phyloP scores from a whole-genome alignment of 129 eudicot genomes.

The Mikania micrantha region DNA sequence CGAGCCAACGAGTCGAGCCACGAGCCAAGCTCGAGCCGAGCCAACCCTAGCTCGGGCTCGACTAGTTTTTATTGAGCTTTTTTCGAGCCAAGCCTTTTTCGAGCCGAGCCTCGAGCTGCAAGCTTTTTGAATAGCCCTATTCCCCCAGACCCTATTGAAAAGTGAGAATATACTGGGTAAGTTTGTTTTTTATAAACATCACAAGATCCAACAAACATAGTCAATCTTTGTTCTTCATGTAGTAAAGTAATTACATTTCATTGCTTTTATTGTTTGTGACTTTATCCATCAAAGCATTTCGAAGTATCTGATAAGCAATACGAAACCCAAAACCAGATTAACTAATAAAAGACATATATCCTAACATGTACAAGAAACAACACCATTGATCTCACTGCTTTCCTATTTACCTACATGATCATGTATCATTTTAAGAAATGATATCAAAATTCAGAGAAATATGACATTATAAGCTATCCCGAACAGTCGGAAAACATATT shows the following conservation, averaged over 20 bases:
- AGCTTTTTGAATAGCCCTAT: no score
- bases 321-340: neutral
- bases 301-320: neutral
- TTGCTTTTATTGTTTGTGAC: neutral
- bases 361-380: conserved; percentile 9
- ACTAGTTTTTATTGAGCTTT: no score
- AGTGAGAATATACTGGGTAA: no score
- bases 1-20: no score
- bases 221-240: neutral
- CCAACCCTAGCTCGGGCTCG: no score
- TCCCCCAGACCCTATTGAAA: no score
- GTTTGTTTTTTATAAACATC: no score
- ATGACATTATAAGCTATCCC: conserved; percentile 40
- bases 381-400: conserved; percentile 13
- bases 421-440: neutral
- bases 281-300: neutral
- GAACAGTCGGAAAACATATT: conserved; percentile 54
- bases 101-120: no score
- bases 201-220: neutral
- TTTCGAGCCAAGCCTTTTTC: no score
- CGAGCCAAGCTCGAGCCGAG: no score
- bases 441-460: conserved; percentile 1
- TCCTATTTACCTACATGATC: conserved; percentile 21
- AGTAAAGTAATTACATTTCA: neutral
- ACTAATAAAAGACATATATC: neutral